Percentiles rank a stretch among this genome's conserved stretches.
phyloP scores from a whole-genome alignment of 495 filamentous ascomycete species.

The Penicillium psychrofluorescens region DNA sequence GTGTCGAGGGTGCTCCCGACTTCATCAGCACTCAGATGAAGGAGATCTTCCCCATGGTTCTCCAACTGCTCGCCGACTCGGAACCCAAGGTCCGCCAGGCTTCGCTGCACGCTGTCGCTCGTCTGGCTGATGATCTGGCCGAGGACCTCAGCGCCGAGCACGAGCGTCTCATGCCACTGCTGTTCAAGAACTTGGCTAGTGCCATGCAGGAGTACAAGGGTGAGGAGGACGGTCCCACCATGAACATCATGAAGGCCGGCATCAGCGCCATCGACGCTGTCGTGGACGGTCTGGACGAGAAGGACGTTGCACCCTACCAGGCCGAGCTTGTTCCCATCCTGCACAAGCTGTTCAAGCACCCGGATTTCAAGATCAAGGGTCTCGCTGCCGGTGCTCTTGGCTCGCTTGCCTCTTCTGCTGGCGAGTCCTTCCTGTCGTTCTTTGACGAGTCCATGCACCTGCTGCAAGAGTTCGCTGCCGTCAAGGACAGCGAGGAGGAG shows the following conservation, averaged over 20 bases:
- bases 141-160: slow-evolving; percentile 83
- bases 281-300: slow-evolving; percentile 79
- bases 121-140: slow-evolving; percentile 85
- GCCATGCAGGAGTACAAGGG: slow-evolving; percentile 62
- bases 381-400: slow-evolving; percentile 84
- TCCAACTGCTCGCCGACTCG: slow-evolving; percentile 76
- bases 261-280: slow-evolving; percentile 89
- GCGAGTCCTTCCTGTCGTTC: slow-evolving; percentile 79
- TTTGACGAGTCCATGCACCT: slow-evolving; percentile 83
- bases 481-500: slow-evolving; percentile 86
- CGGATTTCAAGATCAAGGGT: slow-evolving; percentile 83
- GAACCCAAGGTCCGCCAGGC: slow-evolving; percentile 79
- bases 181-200: slow-evolving; percentile 82
- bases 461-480: slow-evolving; percentile 69
- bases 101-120: slow-evolving; percentile 75
- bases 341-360: slow-evolving; percentile 69
- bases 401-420: slow-evolving; percentile 76
- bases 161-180: slow-evolving; percentile 67
- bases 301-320: slow-evolving; percentile 74
- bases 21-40: slow-evolving; percentile 87
- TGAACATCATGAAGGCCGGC: slow-evolving; percentile 79
- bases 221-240: slow-evolving; percentile 48
- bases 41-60: slow-evolving; percentile 76
- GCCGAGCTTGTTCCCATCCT: slow-evolving; percentile 75
- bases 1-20: slow-evolving; percentile 93